Conservation (phyloP, 2,329 filamentous ascomycete genomes). For the Dryadomyces quercivorus region DNA sequence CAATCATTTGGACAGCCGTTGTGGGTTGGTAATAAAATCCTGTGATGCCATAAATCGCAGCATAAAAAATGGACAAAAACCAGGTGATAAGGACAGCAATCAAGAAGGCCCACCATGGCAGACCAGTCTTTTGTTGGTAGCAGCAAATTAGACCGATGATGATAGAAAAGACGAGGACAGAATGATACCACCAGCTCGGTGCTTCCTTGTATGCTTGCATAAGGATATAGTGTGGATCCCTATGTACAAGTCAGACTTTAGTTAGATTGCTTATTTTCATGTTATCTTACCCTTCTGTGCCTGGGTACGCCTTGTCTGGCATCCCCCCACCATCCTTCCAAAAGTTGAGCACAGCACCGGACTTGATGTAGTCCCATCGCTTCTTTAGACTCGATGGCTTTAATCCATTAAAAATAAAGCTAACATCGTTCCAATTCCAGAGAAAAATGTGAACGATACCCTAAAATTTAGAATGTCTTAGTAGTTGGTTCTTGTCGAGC, state of each 20-base stretch:
- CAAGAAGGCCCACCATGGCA: slow-evolving; percentile 31
- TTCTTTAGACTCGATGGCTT: slow-evolving; percentile 5
- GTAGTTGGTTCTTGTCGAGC: neutral
- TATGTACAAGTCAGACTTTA: slow-evolving; percentile 4
- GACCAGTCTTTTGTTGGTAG: slow-evolving; percentile 22
- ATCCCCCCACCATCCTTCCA: neutral
- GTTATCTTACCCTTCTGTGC: neutral
- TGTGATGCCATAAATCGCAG: slow-evolving; percentile 23
- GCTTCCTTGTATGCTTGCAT: slow-evolving; percentile 11
- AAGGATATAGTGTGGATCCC: slow-evolving; percentile 20
- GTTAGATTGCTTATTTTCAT: neutral
- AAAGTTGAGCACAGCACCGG: neutral
- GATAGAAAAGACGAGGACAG: slow-evolving; percentile 21
- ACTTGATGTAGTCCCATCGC: neutral
- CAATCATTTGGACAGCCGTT: slow-evolving; percentile 19
- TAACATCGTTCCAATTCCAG: slow-evolving; percentile 12
- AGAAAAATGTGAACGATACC: slow-evolving; percentile 25
- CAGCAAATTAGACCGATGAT: slow-evolving; percentile 25
- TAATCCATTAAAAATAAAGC: slow-evolving; percentile 9
- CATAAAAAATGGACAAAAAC: slow-evolving; percentile 25
- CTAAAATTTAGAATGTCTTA: neutral
- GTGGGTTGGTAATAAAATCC: slow-evolving; percentile 26
- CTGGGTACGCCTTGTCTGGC: neutral
- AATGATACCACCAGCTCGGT: slow-evolving; percentile 12
- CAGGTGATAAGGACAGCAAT: slow-evolving; percentile 22